Evolutionary conservation across 768 basidiomycete genomes (phyloP), one percentile per base, ranked within the genome.

Genomic region (Rhizopogon vesiculosus): DNA sequence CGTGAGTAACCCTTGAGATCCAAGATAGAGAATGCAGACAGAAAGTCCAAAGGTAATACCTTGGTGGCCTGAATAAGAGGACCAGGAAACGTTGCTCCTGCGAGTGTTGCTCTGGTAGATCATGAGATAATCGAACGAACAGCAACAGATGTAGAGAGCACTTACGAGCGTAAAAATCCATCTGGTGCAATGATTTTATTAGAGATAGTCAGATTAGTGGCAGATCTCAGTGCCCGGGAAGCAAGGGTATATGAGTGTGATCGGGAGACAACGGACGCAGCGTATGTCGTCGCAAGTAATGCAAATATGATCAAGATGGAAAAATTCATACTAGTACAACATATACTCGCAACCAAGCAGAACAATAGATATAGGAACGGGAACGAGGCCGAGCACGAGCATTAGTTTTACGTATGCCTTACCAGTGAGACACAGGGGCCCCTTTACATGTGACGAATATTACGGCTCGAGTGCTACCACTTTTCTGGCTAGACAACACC

Each of bases 81-180:
- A 3, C 77, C 80, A 8, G 78, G 81, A 51, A 77, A 77, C 7
- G 64, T 69, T 3, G 77, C 77, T n/a, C 70, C 74, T 29, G 76
- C 75, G 42, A 80, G 56, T 13, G 62, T 53, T 13, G 66, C 42
- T 10, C 66, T 67, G 22, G 8, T 9, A 2, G 4, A 33, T 7
- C 18, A 29, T 59, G 31, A 58, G 44, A 35, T 16, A 8, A 29
- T 45, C 28, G 31, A 13, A 29, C 7, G 22, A 22, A 49, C 4
- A 9, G 15, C 12, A 18, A 22, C 15, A 12, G 18, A 45, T 12
- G 5, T 12, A 45, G 29, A 41, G 43, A 40, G 8, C 55, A 66
- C 76, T 22, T 46, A 76, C 76, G 74, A 71, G 54, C 79, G 71
- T 49, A 58, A 61, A 57, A 77, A 80, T 28, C 81, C 79, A 71